Conservation (phyloP, 108 stramenopile genomes). For the Pseudonitzschia pungens region DNA sequence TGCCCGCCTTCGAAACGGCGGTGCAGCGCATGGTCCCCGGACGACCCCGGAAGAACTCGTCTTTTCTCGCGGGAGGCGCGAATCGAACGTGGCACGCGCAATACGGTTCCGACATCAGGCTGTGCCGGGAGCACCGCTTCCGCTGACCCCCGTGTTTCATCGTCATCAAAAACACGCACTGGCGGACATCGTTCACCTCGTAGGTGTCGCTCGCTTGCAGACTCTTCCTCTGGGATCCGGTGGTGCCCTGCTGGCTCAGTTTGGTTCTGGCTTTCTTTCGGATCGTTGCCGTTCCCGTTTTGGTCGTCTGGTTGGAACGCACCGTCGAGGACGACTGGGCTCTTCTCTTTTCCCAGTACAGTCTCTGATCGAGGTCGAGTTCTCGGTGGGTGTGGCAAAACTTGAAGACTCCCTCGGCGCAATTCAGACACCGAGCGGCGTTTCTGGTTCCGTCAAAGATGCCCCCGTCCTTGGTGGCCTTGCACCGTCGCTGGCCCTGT, state of each 20-base stretch:
- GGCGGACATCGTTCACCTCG: neutral
- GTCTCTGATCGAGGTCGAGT: neutral
- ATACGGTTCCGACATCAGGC: neutral
- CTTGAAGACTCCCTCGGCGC: slow-evolving; percentile 14
- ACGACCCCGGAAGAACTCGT: neutral
- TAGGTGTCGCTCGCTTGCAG: neutral
- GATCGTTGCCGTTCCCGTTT: neutral
- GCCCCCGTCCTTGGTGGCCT: slow-evolving; percentile 1
- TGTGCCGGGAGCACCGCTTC: neutral
- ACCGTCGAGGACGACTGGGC: neutral
- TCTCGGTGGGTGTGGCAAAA: slow-evolving; percentile 16
- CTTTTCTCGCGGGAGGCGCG: neutral
- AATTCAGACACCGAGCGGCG: slow-evolving; percentile 1
- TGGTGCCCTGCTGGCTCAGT: neutral
- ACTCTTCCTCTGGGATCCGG: neutral
- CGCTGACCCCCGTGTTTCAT: neutral
- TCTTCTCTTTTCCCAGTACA: neutral
- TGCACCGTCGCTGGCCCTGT: slow-evolving; percentile 3
- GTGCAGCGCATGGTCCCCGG: slow-evolving; percentile 17
- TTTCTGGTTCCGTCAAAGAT: neutral
- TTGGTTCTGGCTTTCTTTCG: neutral
- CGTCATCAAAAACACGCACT: neutral
- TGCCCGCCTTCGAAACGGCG: slow-evolving; percentile 3
- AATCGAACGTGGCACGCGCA: neutral
- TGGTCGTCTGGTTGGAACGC: neutral